Evolutionary conservation across 805 yeast genomes (phyloP).

Genomic region (Yarrowia sp.): DNA sequence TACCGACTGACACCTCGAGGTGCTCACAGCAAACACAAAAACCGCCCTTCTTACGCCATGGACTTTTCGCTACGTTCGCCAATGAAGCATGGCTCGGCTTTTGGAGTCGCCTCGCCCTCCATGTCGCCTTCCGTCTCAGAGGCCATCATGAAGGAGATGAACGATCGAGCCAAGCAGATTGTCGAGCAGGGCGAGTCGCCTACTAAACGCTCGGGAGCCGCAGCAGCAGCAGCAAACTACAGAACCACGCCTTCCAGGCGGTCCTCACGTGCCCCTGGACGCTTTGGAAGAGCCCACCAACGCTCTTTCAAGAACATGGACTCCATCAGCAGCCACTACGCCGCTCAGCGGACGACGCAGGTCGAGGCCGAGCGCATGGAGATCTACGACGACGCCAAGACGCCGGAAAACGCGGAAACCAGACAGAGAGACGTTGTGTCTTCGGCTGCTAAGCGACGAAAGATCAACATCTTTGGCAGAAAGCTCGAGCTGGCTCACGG

Average conservation of each 20-base stretch:
- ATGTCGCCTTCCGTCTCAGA: conserved; percentile 21
- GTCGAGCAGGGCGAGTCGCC: conserved; percentile 1
- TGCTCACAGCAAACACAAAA: no score
- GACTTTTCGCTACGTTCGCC: conserved; percentile 11
- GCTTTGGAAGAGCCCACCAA: conserved; percentile 17
- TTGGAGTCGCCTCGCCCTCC: conserved; percentile 7
- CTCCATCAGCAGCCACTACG: conserved; percentile 15
- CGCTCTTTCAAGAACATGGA: conserved; percentile 22
- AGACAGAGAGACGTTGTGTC: conserved; percentile 11
- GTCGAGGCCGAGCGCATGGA: conserved; percentile 1
- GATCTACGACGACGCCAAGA: not conserved
- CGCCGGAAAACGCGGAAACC: not conserved
- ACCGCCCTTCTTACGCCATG: no score
- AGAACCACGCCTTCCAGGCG: conserved; percentile 1
- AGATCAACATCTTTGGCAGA: conserved; percentile 22
- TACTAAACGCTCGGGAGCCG: not conserved
- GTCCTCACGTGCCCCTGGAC: not conserved
- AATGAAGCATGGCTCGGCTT: conserved; percentile 12
- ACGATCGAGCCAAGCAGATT: conserved; percentile 6
- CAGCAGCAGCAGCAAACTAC: not conserved
- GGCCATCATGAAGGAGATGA: conserved; percentile 15
- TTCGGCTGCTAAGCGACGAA: conserved; percentile 22
- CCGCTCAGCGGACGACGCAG: not conserved
- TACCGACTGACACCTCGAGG: not conserved
- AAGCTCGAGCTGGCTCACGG: conserved; percentile 11